Evolutionary conservation across 1,284 basidiomycete genomes (phyloP).

Genomic region (Chondrostereum purpureum): DNA sequence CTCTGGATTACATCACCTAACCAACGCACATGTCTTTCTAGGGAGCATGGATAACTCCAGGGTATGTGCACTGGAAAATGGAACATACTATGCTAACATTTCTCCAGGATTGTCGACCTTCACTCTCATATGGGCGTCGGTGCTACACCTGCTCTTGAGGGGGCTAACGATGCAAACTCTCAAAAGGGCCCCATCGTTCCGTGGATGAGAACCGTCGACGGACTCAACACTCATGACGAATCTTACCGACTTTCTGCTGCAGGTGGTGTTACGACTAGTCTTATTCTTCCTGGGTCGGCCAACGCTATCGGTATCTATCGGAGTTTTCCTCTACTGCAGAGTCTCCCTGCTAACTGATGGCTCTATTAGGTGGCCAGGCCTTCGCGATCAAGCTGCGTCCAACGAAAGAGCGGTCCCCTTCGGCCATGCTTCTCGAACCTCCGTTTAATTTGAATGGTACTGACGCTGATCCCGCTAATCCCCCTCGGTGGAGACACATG

Average conservation of each 20-base stretch:
- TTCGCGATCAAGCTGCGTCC: conserved; percentile 45
- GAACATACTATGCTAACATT: not conserved
- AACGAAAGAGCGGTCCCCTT: conserved; percentile 30
- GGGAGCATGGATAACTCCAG: conserved; percentile 13
- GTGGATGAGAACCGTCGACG: conserved; percentile 18
- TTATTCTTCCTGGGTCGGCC: conserved; percentile 24
- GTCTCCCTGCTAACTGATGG: too few relatives aligned
- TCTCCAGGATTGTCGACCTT: conserved; percentile 41
- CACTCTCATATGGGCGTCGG: conserved; percentile 60
- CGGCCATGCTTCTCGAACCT: conserved; percentile 35
- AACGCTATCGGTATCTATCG: conserved; percentile 43
- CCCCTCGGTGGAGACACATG: conserved; percentile 13
- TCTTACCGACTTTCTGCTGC: conserved; percentile 16
- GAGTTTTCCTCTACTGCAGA: too few relatives aligned
- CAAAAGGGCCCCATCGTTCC: conserved; percentile 33
- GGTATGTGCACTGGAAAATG: too few relatives aligned
- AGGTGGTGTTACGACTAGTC: conserved; percentile 20
- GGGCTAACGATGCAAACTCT: conserved; percentile 36
- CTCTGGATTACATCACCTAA: too few relatives aligned
- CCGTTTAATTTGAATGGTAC: conserved; percentile 20
- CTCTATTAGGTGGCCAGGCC: conserved; percentile 38
- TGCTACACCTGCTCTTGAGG: conserved; percentile 35
- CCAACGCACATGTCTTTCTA: too few relatives aligned
- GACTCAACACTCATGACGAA: conserved; percentile 21
- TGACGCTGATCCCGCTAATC: not conserved